A percentile compares a stretch with the other conserved stretches of the same genome.
phyloP scores from a whole-genome alignment of 2,329 filamentous ascomycete species.

The Epichloe sylvatica region DNA sequence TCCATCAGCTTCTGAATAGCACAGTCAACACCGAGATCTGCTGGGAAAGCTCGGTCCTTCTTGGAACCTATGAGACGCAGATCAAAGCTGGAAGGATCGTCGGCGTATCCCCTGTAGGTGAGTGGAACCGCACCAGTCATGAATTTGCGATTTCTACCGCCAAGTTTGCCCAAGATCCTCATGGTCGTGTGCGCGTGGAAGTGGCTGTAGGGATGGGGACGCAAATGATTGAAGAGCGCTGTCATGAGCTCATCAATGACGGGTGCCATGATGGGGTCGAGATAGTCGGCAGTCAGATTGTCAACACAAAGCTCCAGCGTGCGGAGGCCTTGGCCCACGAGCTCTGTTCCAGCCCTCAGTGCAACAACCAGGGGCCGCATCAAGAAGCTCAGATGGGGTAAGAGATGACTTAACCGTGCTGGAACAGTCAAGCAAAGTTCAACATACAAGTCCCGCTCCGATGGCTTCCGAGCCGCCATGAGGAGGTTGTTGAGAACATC shows the following conservation, averaged over 20 bases:
- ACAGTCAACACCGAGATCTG: slow-evolving; percentile 72
- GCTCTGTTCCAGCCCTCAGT: slow-evolving; percentile 74
- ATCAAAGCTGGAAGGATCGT: slow-evolving; percentile 79
- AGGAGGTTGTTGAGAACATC: slow-evolving; percentile 94
- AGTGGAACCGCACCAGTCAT: slow-evolving; percentile 81
- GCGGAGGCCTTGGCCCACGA: slow-evolving; percentile 85
- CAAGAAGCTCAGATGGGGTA: slow-evolving; percentile 88
- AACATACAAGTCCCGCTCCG: slow-evolving; percentile 89
- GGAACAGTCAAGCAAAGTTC: slow-evolving; percentile 94
- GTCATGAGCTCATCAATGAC: slow-evolving; percentile 99
- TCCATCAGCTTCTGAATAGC: slow-evolving; percentile 84
- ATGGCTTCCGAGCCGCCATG: slow-evolving; percentile 75
- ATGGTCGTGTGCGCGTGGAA: slow-evolving; percentile 97
- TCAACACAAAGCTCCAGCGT: slow-evolving; percentile 96
- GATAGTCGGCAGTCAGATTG: slow-evolving; percentile 91
- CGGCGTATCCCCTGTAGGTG: slow-evolving; percentile 68
- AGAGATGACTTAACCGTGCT: slow-evolving; percentile 79
- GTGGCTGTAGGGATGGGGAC: slow-evolving; percentile 87
- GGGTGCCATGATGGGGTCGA: slow-evolving; percentile 97
- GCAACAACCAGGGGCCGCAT: slow-evolving; percentile 98
- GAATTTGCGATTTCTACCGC: slow-evolving; percentile 89
- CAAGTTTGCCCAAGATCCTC: slow-evolving; percentile 90
- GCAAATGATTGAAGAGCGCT: slow-evolving; percentile 87
- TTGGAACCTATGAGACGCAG: slow-evolving; percentile 80
- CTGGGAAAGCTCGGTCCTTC: slow-evolving; percentile 75